Percentiles rank a stretch among this genome's conserved stretches.
Conservation (phyloP, 140 eudicot species). For the Stevia rebaudiana region DNA sequence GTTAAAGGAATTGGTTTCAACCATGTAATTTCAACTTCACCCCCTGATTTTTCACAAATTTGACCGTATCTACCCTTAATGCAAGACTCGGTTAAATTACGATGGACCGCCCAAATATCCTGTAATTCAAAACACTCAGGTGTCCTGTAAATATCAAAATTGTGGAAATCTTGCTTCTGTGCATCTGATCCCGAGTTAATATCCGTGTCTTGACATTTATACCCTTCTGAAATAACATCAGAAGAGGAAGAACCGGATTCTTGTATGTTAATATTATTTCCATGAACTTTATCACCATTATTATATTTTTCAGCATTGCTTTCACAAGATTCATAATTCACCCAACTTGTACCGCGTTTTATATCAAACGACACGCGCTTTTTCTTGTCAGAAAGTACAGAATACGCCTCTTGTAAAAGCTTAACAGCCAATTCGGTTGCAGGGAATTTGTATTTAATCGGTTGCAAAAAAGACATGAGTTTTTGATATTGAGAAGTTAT, state of each 20-base stretch:
- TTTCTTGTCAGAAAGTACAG: conserved; percentile 47
- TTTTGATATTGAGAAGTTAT: conserved; percentile 38
- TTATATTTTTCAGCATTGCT: conserved; percentile 24
- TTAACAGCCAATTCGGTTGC: conserved; percentile 53
- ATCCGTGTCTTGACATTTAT: conserved; percentile 30
- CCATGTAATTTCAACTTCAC: conserved; percentile 37
- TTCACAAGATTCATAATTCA: conserved; percentile 36
- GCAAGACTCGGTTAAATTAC: conserved; percentile 21
- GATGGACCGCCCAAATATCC: conserved; percentile 58
- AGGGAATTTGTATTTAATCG: conserved; percentile 50
- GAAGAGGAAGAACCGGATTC: conserved; percentile 49
- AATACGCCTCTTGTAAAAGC: conserved; percentile 45
- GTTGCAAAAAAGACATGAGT: conserved; percentile 41
- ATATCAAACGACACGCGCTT: conserved; percentile 52
- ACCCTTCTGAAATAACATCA: conserved; percentile 39
- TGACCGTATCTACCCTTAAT: conserved; percentile 42
- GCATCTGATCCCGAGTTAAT: conserved; percentile 27
- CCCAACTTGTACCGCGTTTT: conserved; percentile 47
- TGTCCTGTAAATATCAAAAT: conserved; percentile 34
- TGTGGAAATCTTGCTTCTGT: conserved; percentile 38
- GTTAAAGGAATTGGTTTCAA: conserved; percentile 48
- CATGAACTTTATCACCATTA: conserved; percentile 18
- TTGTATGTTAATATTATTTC: conserved; percentile 21
- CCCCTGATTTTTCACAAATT: conserved; percentile 25
- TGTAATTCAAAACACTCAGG: conserved; percentile 31